A percentile compares a stretch with the other conserved stretches of the same genome.
phyloP scores from a whole-genome alignment of 352 stramenopile species.

The Pythium grandisporangium region DNA sequence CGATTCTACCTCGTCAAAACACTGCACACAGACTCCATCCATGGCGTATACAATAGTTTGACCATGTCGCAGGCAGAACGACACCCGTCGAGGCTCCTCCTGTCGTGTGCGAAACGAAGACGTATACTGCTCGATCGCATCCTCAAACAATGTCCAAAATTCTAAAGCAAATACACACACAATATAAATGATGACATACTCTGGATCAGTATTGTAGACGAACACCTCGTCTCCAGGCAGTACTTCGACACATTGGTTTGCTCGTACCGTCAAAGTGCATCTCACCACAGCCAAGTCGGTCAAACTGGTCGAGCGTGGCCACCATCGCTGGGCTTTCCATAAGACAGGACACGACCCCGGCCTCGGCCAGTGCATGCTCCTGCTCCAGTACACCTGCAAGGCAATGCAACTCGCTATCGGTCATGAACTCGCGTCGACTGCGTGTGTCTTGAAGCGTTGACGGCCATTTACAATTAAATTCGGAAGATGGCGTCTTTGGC shows the following conservation, averaged over 20 bases:
- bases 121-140: constrained; percentile 21
- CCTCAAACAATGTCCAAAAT: constrained; percentile 32
- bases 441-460: neutral
- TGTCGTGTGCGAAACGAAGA: constrained; percentile 9
- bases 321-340: constrained; percentile 31
- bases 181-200: neutral
- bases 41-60: constrained; percentile 21
- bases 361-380: constrained; percentile 13
- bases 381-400: constrained; percentile 16
- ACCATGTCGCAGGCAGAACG: constrained; percentile 56
- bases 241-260: too few species aligned
- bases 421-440: neutral
- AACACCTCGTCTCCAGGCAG: too few species aligned
- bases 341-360: constrained; percentile 23
- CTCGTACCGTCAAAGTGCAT: constrained; percentile 46
- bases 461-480: too few species aligned
- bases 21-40: constrained; percentile 41
- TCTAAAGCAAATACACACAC: constrained; percentile 12
- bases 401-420: constrained; percentile 7
- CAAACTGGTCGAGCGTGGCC: constrained; percentile 33
- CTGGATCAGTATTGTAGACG: too few species aligned
- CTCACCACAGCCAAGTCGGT: constrained; percentile 34
- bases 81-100: constrained; percentile 26
- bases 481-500: too few species aligned
- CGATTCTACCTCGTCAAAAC: constrained; percentile 36